Base-by-base conservation (phyloP, 2,329 filamentous ascomycete species). In the Aspergillus cejpii region DNA sequence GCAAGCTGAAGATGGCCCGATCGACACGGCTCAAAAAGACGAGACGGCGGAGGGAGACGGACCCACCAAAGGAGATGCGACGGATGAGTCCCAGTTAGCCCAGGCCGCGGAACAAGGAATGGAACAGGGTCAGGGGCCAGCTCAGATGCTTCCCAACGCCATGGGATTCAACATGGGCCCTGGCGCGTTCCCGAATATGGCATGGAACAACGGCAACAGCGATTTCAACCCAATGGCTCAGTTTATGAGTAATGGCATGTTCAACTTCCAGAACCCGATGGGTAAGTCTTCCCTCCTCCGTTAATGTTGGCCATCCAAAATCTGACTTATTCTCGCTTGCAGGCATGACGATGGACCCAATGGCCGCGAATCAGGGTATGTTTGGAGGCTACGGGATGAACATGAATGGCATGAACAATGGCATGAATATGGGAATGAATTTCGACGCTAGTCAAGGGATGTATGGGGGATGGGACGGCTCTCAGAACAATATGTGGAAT, bases 361-460 rank as follows among this genome's bases (percentile, higher is more conserved):
- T 73, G 70, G 61, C 63, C 58, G 64, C 67, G 59, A 69, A 65
- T 66, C 68, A 71, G 58, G 69, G 69, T 56, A 73, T 73, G 67
- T 71, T 69, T 67, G 67, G 70, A 54, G 69, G 67, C 45, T 73
- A 70, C 60, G 69, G 69, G 56, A 88, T 91, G 84, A 78, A 78
- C 68, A 92, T 94, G 87, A 85, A 90, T 75, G 85, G 85, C 69
- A 86, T 87, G 83, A 84, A 58, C 56, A 59, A 79, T 76, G 78
- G 81, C 75, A 84, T 85, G 81, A 84, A 79, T 69, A 87, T 91
- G 85, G 77, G 79, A 65, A 79, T 86, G 77, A 67, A 63, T 57
- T 74, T 67, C 58, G 71, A 74, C 64, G 67, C 67, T 60, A 69
- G 70, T 54, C 65, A 73, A 62, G 79, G 80, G 68, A 78, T 81